Base-by-base conservation (phyloP, 371 early-diverging fungal genomes). In the Mucor racemosus region DNA sequence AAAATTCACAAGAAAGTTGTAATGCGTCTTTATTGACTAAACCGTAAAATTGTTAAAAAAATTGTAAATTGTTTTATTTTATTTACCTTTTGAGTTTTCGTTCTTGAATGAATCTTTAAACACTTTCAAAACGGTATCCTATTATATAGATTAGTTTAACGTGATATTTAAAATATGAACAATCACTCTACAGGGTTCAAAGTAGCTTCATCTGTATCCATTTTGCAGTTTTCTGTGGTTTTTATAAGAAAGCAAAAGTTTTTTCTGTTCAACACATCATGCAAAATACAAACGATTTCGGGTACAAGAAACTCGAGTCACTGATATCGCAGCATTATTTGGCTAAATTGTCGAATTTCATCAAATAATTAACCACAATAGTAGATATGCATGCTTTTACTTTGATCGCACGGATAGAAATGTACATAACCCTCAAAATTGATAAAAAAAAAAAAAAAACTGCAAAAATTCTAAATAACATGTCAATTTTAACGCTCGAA, bases 21-120 rank as follows among this genome's bases (percentile, higher is more conserved):
- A 81, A 17, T 3, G 81, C 81, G 7, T 81, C 77, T 40, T 74
- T 81, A 9, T 73, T 72, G 7, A 59, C 81, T 81, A 62, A 5
- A 60, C 6, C 11, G 36, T 42, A 8, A 33, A 19, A 31, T 31
- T n/a, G n/a, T n/a, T n/a, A n/a, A n/a, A n/a, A n/a, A n/a, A n/a
- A n/a, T n/a, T n/a, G n/a, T n/a, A n/a, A n/a, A 5, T 3, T 7
- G 9, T 35, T 19, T 8, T 5, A 19, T 44, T 26, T 26, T 9
- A 38, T 38, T 9, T 38, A 67, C 68, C 39, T 62, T 58, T 67
- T 19, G 62, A 44, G 15, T 48, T 58, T 33, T 62, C 53, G 33
- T 58, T 46, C 33, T 67, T 67, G 58, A 58, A 67, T 1, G 58
- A 34, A 9, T 13, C 1, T 33, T 65, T 65, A 6, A 65, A 59